Base-by-base conservation (phyloP, 176 grass and related monocot species). In the Musa beccarii region DNA sequence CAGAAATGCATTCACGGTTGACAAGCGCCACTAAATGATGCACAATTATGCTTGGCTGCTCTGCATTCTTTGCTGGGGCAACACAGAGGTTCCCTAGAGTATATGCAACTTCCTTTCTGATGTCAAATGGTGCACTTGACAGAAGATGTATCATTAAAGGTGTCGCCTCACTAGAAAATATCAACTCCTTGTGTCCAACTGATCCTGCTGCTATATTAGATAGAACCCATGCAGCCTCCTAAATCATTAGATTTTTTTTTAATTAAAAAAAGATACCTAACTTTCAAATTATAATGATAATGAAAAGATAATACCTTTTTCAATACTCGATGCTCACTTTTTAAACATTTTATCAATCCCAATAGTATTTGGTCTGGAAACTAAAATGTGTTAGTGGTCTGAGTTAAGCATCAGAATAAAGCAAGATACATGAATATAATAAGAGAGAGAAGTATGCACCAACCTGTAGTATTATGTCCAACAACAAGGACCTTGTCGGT, bases 181-280 rank as follows among this genome's bases (percentile, higher is more conserved):
- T 94, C 71, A 99, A 69, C 57, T 81, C 83, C 79, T 99, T 99
- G 74, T 94, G 95, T 74, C 94, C 86, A 9, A 85, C 73, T 75
- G 86, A 91, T 68, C 90, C 95, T 24, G 84, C 88, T 54, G 90
- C 88, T 87, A 94, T 86, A 80, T 99, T 99, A 59, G 90, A 93
- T 80, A 99, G 79, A 23, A 86, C 90, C 95, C 95, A 99, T 66
- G 91, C 81, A 56, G 95, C 86, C 79, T 94, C 95, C 90, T 94
- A 77, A 53, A 85, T 51, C 62, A 84, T 19, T 28, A 84, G 10
- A 79, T 63, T n/a, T 65, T 49, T 49, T 55, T 11, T 68, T 17
- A 78, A 26, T 29, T 26, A 77, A 52, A 87, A 76, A 14, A 78
- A 77, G 61, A 8, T 43, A 52, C 22, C 26, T 16, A 57, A 11